Evolutionary conservation across 768 basidiomycete genomes (phyloP), one percentile per base, ranked within the genome.

Genomic region (Boletus vinaceobasis): DNA sequence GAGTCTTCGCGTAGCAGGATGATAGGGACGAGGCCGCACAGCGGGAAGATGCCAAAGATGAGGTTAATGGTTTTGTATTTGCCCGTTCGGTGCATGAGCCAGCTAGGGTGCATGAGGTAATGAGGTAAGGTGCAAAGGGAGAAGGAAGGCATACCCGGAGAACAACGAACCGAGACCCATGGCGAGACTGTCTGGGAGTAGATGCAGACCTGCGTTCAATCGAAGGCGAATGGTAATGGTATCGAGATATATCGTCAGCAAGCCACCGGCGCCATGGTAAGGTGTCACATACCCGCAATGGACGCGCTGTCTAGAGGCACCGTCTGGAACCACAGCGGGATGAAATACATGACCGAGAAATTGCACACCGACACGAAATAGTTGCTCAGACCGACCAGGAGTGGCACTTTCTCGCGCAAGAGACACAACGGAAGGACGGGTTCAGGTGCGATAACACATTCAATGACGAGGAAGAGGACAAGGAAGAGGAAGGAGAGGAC

Each of bases 291-390:
- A 83, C 85, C 85, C 1, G 86, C 85, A 6, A 77, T 83, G 10
- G 86, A 82, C 21, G 88, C 85, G 43, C 76, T 85, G 14, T 85
- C 81, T 37, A 88, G 64, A 65, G 81, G 74, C 2, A 91, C 89
- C 0, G 85, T 89, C 67, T 91, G 87, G 66, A 90, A 91, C 86
- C 87, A 91, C 66, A 87, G 79, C 4, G 90, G 89, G 66, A 84
- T 80, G 68, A 85, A 90, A 67, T 88, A 92, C 65, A 80, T 87
- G 59, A 90, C 77, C 1, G 84, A 74, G 45, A 91, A 87, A 64
- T 89, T 92, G 67, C 87, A 89, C 2, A 78, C 75, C 5, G 87
- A 79, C 11, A 90, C 88, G 21, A 88, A 77, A 62, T 84, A 86
- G 63, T 88, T 90, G 62, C 83, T 87, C 48, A 76, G 68, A 3